Percentiles rank a stretch among this genome's conserved stretches.
phyloP scores from a whole-genome alignment of 768 basidiomycete genomes.

The Clathrus columnatus region DNA sequence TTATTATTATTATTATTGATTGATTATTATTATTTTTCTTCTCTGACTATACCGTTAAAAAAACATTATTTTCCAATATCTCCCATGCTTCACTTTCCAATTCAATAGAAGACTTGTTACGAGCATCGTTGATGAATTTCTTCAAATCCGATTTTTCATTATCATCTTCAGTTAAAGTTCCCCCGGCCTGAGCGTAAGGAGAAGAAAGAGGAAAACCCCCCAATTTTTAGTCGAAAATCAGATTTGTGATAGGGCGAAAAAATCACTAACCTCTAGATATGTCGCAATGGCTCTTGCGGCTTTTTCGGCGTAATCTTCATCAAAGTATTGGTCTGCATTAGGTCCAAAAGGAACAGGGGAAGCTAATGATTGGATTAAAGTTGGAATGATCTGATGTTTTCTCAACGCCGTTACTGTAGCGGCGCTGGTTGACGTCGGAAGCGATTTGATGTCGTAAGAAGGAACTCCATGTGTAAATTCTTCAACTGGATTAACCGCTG shows the following conservation, averaged over 20 bases:
- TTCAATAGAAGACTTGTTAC: background rate
- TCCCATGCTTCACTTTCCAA: background rate
- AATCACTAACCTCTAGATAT: slow-evolving; percentile 3
- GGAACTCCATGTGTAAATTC: too few relatives aligned
- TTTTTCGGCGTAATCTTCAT: slow-evolving; percentile 61
- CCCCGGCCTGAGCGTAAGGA: background rate
- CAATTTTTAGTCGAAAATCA: too few relatives aligned
- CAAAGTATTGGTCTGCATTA: slow-evolving; percentile 55
- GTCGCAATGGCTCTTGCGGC: slow-evolving; percentile 7
- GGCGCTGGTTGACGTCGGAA: slow-evolving; percentile 49
- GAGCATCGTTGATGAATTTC: background rate
- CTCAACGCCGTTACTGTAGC: slow-evolving; percentile 41
- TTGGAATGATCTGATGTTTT: slow-evolving; percentile 36
- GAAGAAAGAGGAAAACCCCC: too few relatives aligned
- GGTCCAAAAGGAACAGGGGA: slow-evolving; percentile 54
- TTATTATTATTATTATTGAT: background rate
- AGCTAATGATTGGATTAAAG: slow-evolving; percentile 43
- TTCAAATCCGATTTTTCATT: background rate
- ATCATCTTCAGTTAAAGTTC: background rate
- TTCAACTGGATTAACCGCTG: slow-evolving; percentile 12
- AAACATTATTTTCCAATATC: background rate
- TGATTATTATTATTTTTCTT: background rate
- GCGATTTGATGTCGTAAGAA: slow-evolving; percentile 61
- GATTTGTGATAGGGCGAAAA: too few relatives aligned
- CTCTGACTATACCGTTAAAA: too few relatives aligned